Evolutionary conservation across 176 grass and related monocot genomes (phyloP).

Genomic region (Bolboschoenus planiculmis): DNA sequence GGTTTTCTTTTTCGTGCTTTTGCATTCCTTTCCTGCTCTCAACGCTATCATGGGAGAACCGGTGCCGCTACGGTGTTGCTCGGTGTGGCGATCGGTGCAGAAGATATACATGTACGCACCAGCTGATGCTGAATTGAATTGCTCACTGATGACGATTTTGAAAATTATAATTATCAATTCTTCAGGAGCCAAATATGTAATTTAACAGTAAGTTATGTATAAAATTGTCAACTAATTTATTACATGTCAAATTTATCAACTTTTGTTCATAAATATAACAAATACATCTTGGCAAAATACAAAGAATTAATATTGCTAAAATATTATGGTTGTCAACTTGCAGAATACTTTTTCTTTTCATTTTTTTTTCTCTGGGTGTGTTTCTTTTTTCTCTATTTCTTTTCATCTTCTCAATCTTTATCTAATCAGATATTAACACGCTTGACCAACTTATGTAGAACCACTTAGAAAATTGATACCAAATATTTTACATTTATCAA

Average conservation of each 20-base stretch:
- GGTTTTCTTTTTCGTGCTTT: conserved; percentile 15
- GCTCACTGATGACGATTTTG: neutral
- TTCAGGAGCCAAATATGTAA: neutral
- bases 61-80: neutral
- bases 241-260: neutral
- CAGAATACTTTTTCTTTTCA: too few relatives aligned
- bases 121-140: neutral
- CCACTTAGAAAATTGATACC: too few relatives aligned
- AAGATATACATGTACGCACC: neutral
- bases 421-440: too few relatives aligned
- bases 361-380: too few relatives aligned
- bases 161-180: neutral
- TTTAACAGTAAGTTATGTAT: neutral
- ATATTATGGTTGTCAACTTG: neutral
- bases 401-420: too few relatives aligned
- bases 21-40: neutral
- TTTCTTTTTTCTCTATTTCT: too few relatives aligned
- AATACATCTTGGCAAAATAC: neutral
- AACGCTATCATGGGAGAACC: conserved; percentile 4
- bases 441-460: too few relatives aligned
- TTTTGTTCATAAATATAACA: neutral
- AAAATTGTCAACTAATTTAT: neutral
- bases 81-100: neutral
- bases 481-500: too few relatives aligned
- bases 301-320: neutral